Conservation (phyloP, 169 alveolate genomes). For the Cryptosporidium felis region DNA sequence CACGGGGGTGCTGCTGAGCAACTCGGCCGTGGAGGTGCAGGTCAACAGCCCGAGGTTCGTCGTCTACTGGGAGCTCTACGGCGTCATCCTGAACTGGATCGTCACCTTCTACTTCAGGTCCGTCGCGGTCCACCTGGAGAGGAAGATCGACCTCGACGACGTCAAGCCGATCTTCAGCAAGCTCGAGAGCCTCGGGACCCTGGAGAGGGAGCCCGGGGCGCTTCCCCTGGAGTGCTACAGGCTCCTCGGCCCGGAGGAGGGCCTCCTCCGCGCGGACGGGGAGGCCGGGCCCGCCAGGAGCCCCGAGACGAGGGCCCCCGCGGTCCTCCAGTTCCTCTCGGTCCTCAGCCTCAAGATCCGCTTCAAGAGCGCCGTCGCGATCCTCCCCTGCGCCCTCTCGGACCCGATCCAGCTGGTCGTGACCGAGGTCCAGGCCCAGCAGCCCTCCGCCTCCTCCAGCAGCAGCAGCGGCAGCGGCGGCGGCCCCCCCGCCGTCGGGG, state of each 20-base stretch:
- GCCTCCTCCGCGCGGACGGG: no score
- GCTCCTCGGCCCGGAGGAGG: no score
- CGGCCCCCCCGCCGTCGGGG: neutral
- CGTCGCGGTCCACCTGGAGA: slow-evolving; percentile 8
- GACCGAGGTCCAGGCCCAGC: neutral
- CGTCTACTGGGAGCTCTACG: slow-evolving; percentile 62
- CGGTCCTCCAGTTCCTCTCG: slow-evolving; percentile 1
- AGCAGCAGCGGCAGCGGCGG: neutral
- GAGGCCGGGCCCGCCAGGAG: no score
- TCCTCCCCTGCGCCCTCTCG: slow-evolving; percentile 58
- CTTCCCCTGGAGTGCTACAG: no score
- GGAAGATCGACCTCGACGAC: slow-evolving; percentile 26
- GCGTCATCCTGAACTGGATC: slow-evolving; percentile 40
- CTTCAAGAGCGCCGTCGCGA: neutral
- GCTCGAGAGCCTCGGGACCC: no score
- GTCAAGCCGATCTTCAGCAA: slow-evolving; percentile 2
- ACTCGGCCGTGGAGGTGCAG: slow-evolving; percentile 12
- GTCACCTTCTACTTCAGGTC: slow-evolving; percentile 52
- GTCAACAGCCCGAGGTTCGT: slow-evolving; percentile 39
- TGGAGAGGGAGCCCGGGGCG: no score
- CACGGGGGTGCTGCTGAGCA: slow-evolving; percentile 1
- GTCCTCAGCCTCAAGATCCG: neutral
- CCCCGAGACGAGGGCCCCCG: no score
- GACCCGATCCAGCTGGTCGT: slow-evolving; percentile 40
- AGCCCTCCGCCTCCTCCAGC: neutral